Conservation (phyloP, 345 rosid genomes). For the Citrus hindsii region DNA sequence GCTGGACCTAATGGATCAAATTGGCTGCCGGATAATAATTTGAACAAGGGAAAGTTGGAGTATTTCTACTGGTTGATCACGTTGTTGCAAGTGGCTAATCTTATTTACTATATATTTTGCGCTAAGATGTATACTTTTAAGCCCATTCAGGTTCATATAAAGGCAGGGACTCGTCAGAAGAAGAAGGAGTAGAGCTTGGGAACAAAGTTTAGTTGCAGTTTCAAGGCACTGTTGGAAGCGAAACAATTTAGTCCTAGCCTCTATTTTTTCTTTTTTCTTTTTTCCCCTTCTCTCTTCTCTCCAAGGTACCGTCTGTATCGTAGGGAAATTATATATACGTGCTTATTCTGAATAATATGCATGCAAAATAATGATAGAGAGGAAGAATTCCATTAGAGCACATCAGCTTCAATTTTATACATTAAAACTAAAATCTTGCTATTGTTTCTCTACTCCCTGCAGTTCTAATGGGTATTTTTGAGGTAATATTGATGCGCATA, state of each 20-base stretch:
- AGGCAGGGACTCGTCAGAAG: constrained; percentile 1
- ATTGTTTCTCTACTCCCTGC: neutral
- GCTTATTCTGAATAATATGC: neutral
- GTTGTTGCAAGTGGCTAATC: constrained; percentile 33
- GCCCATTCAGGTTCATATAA: constrained; percentile 23
- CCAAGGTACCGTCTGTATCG: too few relatives aligned
- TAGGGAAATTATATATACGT: neutral
- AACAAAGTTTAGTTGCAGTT: constrained; percentile 16
- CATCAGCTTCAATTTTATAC: neutral
- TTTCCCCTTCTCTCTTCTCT: neutral
- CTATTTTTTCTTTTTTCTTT: too few relatives aligned
- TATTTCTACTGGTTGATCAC: constrained; percentile 53
- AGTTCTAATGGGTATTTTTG: too few relatives aligned
- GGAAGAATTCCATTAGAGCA: neutral
- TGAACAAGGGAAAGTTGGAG: constrained; percentile 50
- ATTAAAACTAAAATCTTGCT: neutral
- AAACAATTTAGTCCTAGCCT: neutral
- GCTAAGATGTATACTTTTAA: constrained; percentile 45
- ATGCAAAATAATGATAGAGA: neutral
- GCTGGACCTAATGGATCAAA: constrained; percentile 26
- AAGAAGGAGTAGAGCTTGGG: constrained; percentile 27
- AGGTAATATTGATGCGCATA: neutral
- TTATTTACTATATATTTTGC: constrained; percentile 36
- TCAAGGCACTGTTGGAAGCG: neutral
- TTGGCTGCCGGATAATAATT: constrained; percentile 46